These are phyloP conservation scores for Alternaria hordeiaustralica DNA, from an alignment of 2,329 filamentous ascomycete species.

Conservation along the genomic window DNA sequence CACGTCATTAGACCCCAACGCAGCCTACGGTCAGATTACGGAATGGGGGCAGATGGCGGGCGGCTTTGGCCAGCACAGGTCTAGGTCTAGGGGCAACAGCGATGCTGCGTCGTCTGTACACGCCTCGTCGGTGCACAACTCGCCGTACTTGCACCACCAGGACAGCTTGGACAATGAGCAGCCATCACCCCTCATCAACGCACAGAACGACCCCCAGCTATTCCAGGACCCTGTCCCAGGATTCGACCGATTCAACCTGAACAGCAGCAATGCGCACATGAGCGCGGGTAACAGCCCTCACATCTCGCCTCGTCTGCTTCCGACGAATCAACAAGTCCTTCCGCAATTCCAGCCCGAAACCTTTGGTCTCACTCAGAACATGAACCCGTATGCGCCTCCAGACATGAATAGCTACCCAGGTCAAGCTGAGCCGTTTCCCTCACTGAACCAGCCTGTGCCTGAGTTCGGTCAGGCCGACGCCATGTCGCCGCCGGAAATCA, in stretches of 20 bases:
- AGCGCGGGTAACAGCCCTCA: conserved; percentile 77
- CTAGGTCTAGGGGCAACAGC: conserved; percentile 70
- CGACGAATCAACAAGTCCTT: conserved; percentile 71
- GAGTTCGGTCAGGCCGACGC: conserved; percentile 73
- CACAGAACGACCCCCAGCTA: conserved; percentile 72
- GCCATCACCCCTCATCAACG: conserved; percentile 79
- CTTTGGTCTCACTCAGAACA: conserved; percentile 55
- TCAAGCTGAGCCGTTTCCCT: conserved; percentile 56
- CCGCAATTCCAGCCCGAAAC: conserved; percentile 56
- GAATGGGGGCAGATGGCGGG: conserved; percentile 66
- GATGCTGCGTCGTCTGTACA: conserved; percentile 82
- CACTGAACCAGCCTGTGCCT: conserved; percentile 56
- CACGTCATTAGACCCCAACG: conserved; percentile 66
- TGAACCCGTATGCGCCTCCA: conserved; percentile 56
- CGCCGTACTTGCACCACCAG: conserved; percentile 78
- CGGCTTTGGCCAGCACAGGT: conserved; percentile 77
- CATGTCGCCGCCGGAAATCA: conserved; percentile 93
- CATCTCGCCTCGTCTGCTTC: conserved; percentile 67
- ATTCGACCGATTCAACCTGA: conserved; percentile 79
- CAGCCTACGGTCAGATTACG: conserved; percentile 62
- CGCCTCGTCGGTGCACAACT: conserved; percentile 76
- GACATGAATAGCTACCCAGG: conserved; percentile 60
- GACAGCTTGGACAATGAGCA: conserved; percentile 81
- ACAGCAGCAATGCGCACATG: conserved; percentile 50
- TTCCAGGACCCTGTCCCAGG: conserved; percentile 76